phyloP scores from a whole-genome alignment of 768 basidiomycete species.

The Paxillus involutus region DNA sequence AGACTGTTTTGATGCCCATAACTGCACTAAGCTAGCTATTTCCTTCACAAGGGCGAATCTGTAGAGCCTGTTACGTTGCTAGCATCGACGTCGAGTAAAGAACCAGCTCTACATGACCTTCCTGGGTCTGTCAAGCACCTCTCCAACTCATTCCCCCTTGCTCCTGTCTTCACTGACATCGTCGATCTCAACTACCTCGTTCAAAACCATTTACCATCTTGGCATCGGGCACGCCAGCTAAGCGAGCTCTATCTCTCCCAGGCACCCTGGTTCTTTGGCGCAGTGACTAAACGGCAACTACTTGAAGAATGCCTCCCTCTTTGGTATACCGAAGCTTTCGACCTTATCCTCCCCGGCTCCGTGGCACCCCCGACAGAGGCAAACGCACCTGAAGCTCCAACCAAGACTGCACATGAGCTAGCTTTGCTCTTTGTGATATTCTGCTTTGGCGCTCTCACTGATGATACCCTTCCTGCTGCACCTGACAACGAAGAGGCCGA shows the following conservation, averaged over 20 bases:
- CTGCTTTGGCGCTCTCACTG: constrained; percentile 61
- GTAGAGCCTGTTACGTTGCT: constrained; percentile 1
- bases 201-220: constrained; percentile 54
- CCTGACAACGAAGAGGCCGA: constrained; percentile 54
- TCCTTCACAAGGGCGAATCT: constrained; percentile 23
- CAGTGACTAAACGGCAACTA: constrained; percentile 61
- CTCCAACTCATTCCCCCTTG: constrained; percentile 50
- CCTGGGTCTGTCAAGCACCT: constrained; percentile 25
- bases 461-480: constrained; percentile 48
- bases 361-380: constrained; percentile 19
- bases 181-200: constrained; percentile 48
- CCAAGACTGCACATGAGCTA: constrained; percentile 54
- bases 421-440: constrained; percentile 63
- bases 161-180: constrained; percentile 34
- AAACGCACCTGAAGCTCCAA: constrained; percentile 10
- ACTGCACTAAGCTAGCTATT: not conserved
- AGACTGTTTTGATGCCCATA: not conserved
- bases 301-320: constrained; percentile 64
- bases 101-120: constrained; percentile 15
- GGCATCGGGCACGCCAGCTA: constrained; percentile 56
- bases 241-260: constrained; percentile 74
- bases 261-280: constrained; percentile 79
- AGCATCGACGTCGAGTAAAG: not conserved
- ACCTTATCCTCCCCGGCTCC: constrained; percentile 24
- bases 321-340: constrained; percentile 57